Evolutionary conservation across 345 rosid species (phyloP), one percentile per base, ranked within the genome.

Genomic region (Linum lewisii): DNA sequence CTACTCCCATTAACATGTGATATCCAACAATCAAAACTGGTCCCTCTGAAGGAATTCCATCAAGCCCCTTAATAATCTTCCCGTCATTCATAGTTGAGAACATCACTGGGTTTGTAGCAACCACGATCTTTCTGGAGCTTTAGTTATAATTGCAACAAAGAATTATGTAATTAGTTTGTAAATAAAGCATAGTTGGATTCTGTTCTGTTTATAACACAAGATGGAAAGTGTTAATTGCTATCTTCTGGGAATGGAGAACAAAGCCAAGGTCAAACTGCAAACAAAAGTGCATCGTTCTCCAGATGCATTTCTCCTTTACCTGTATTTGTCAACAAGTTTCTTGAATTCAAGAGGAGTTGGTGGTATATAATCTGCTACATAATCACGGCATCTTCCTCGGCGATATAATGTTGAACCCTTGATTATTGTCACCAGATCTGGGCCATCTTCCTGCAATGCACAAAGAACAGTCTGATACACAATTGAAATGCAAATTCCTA

Each of bases 1-100:
- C 89, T 21, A 71, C 29, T 54, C 82, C 89, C 65, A 77, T 51
- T 49, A 84, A 64, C 84, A 79, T 77, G 77, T 84, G 89, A 66
- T 81, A 65, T 42, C 86, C 82, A 37, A 81, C 78, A 3, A 65
- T 50, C 72, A 84, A 65, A 51, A 84, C 82, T 9, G 86, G 89
- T 20, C 89, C 86, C 24, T 81, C 70, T 1, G 72, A 38, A 37
- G 89, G 84, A 60, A 84, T 75, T 37, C 89, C 86, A 3, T 65
- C 67, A 15, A 84, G 82, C 47, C 86, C 82, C 61, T 63, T 77
- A 57, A 81, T 81, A 53, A 84, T 63, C 52, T 63, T 70, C 36
- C 84, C 86, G 18, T 81, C 75, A 49, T 73, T 81, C 63, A 79
- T 66, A 34, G 89, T 84, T 44, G 89, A 84, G 50, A 75, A 65